Evolutionary conservation across 345 rosid genomes (phyloP).

Genomic region (Eucalyptus melliodora): DNA sequence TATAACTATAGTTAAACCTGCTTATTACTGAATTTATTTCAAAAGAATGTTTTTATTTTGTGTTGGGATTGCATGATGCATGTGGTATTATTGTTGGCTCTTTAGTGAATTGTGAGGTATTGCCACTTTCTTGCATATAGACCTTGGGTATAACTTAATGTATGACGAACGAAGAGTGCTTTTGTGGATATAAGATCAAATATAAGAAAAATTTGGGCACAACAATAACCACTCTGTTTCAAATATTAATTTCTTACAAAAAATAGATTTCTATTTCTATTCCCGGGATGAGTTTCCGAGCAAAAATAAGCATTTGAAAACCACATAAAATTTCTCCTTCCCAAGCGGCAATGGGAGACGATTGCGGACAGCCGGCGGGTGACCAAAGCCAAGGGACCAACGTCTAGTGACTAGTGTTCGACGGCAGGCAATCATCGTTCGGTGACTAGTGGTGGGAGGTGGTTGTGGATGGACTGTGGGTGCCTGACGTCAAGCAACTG

Average conservation of each 20-base stretch:
- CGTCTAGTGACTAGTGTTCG: no score
- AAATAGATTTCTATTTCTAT: no score
- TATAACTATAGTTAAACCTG: neutral
- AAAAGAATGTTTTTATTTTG: neutral
- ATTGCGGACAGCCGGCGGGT: accelerated
- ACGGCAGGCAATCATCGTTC: accelerated
- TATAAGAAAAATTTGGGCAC: neutral
- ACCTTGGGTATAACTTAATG: neutral
- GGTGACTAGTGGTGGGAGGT: no score
- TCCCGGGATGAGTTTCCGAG: accelerated
- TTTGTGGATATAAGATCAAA: neutral
- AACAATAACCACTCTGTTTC: no score
- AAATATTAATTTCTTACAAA: no score
- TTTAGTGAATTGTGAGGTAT: neutral
- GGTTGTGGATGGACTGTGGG: no score
- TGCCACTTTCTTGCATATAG: neutral
- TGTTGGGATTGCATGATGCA: neutral
- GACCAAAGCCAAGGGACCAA: no score
- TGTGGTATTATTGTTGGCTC: neutral
- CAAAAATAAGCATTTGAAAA: no score
- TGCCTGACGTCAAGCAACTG: accelerated
- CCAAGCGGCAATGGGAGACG: accelerated
- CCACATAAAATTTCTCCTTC: no score
- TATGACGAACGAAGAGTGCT: neutral
- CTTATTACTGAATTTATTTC: neutral